phyloP scores from a whole-genome alignment of 108 stramenopile genomes.

The Skeletonema menzelii region DNA sequence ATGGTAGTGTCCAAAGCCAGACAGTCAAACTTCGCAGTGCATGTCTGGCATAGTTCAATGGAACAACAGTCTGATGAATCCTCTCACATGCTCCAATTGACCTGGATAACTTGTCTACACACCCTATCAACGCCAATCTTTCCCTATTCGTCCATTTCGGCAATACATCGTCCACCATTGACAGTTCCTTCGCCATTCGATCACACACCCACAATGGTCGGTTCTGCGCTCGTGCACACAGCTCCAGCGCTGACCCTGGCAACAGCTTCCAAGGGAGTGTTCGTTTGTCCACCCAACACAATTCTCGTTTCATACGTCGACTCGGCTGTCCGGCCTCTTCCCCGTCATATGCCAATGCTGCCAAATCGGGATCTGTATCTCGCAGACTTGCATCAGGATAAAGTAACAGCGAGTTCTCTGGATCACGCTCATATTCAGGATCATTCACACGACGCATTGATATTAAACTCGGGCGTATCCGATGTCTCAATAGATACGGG shows the following conservation, averaged over 20 bases:
- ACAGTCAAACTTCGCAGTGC: slow-evolving; percentile 88
- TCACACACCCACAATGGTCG: slow-evolving; percentile 88
- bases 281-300: slow-evolving; percentile 86
- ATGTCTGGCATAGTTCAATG: slow-evolving; percentile 94
- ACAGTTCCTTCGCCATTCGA: slow-evolving; percentile 75
- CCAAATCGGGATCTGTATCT: slow-evolving; percentile 48
- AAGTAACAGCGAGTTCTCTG: slow-evolving; percentile 70
- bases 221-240: slow-evolving; percentile 85
- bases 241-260: slow-evolving; percentile 62
- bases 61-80: slow-evolving; percentile 95
- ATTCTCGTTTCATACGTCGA: slow-evolving; percentile 63
- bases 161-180: slow-evolving; percentile 60
- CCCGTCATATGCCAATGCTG: slow-evolving; percentile 58
- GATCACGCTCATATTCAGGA: slow-evolving; percentile 64
- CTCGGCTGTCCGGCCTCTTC: slow-evolving; percentile 69
- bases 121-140: slow-evolving; percentile 72
- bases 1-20: slow-evolving; percentile 89
- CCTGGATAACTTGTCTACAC: slow-evolving; percentile 77
- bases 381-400: slow-evolving; percentile 62
- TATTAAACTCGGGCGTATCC: slow-evolving; percentile 77
- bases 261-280: slow-evolving; percentile 83
- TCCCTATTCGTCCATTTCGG: slow-evolving; percentile 79
- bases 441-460: slow-evolving; percentile 67
- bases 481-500: slow-evolving; percentile 79
- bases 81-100: slow-evolving; percentile 91